A percentile compares a stretch with the other conserved stretches of the same genome.
phyloP scores from a whole-genome alignment of 495 filamentous ascomycete species.

The Penicillium flavigenum region DNA sequence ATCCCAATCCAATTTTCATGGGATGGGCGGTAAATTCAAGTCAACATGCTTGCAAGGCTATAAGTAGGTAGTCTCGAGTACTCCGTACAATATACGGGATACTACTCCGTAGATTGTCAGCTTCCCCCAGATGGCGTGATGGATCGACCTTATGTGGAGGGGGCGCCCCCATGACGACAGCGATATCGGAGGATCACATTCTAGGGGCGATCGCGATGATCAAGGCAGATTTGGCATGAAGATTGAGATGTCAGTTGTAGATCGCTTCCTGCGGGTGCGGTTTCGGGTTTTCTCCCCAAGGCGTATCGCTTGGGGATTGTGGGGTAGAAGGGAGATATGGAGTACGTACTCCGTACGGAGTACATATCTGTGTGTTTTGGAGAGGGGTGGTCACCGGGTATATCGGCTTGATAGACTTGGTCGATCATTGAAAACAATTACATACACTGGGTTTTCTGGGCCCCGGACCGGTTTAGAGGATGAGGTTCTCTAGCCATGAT shows the following conservation, averaged over 20 bases:
- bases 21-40: background rate
- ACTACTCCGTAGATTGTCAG: background rate
- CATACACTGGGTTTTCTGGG: too few relatives aligned
- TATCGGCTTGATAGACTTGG: constrained; percentile 1
- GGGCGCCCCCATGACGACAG: background rate
- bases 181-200: constrained; percentile 8
- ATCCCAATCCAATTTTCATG: background rate
- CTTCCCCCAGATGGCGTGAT: constrained; percentile 12
- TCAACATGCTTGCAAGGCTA: background rate
- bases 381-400: constrained; percentile 4
- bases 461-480: background rate
- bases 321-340: constrained; percentile 1
- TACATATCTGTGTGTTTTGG: background rate
- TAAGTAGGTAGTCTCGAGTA: background rate
- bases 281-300: background rate
- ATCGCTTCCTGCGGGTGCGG: background rate
- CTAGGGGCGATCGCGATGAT: constrained; percentile 11
- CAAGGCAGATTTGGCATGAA: constrained; percentile 6
- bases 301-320: constrained; percentile 1
- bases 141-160: background rate
- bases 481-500: background rate
- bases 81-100: background rate
- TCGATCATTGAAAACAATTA: background rate
- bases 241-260: constrained; percentile 12
- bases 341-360: too few relatives aligned